These are phyloP conservation scores for Trichophyton rubrum DNA, from an alignment of 2,329 filamentous ascomycete genomes.

Conservation along the genomic window DNA sequence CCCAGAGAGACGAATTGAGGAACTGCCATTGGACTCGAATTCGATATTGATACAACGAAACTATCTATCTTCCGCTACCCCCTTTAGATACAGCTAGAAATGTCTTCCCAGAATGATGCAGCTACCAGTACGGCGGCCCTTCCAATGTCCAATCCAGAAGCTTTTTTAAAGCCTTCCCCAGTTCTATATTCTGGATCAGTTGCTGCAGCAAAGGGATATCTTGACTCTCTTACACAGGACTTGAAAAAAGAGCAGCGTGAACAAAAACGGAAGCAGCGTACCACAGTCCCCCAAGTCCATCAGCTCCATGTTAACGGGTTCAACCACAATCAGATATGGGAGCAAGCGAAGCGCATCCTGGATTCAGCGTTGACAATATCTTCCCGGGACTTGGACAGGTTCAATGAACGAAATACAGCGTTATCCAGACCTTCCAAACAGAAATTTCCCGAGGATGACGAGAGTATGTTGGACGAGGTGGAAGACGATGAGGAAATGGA, in stretches of 20 bases:
- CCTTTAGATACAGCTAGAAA: not conserved
- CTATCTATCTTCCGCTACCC: not conserved
- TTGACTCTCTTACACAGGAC: constrained; percentile 67
- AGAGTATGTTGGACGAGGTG: not conserved
- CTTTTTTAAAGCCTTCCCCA: constrained; percentile 61
- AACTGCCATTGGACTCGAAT: not conserved
- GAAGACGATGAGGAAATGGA: constrained; percentile 5
- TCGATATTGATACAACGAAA: not conserved
- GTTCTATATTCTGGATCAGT: constrained; percentile 57
- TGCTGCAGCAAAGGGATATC: constrained; percentile 61
- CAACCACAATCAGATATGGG: constrained; percentile 79
- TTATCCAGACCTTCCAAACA: not conserved
- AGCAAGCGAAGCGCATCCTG: constrained; percentile 78
- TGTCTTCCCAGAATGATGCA: not conserved
- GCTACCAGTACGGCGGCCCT: not conserved
- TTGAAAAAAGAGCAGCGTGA: constrained; percentile 58
- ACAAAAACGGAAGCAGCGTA: constrained; percentile 62
- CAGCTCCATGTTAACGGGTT: constrained; percentile 82
- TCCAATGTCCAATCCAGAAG: constrained; percentile 40
- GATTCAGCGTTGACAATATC: constrained; percentile 48
- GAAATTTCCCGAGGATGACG: not conserved
- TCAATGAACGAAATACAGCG: not conserved
- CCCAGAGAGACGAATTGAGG: not conserved
- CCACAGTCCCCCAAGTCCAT: constrained; percentile 52
- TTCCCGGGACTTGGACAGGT: constrained; percentile 31